Base-by-base conservation (phyloP, 352 stramenopile genomes). In the Pythium angustatum region DNA sequence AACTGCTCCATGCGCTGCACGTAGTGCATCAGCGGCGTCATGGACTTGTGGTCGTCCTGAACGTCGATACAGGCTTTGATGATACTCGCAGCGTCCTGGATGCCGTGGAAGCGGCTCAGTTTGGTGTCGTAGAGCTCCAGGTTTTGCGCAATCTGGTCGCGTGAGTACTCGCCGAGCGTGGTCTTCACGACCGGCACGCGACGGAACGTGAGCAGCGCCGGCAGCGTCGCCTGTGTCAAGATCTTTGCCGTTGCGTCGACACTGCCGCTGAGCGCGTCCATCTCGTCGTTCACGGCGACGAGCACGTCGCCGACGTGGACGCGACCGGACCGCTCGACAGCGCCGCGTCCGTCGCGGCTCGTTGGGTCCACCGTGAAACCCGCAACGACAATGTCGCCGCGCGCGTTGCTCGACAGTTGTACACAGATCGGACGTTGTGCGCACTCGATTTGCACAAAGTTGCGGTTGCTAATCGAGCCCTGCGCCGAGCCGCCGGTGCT, bases 101-200 rank as follows among this genome's bases (percentile, higher is more conserved):
- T 45, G 0, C 62, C 73, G 30, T 81, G 71, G 33, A 63, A 22
- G 19, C 58, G 58, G 15, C 70, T 55, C 34, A 91, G 53, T 10
- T 64, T 57, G 66, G 63, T 85, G 15, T 77, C 71, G 22, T 77
- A 69, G 24, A 89, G 54, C 44, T 63, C 21, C n/a, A 90, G 58
- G 54, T 90, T 78, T 7, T 76, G 79, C 47, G 64, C 65, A 62
- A 90, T 85, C 26, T 92, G 67, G 2, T 78, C 69, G 8, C 63
- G 44, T 0, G 72, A 77, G 72, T 92, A 92, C 48, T 92, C 81
- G 7, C 81, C 79, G 0, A 92, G 68, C 43, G 72, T 79, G 17
- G 58, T 44, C 50, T 86, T 86, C 30, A 67, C 58, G 14, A 77
- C 69, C 10, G 75, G 30, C 14, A 79, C 52, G 19, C 79, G 77